Base-by-base conservation (phyloP, 1,139 yeast species). In the Candida sp. region DNA sequence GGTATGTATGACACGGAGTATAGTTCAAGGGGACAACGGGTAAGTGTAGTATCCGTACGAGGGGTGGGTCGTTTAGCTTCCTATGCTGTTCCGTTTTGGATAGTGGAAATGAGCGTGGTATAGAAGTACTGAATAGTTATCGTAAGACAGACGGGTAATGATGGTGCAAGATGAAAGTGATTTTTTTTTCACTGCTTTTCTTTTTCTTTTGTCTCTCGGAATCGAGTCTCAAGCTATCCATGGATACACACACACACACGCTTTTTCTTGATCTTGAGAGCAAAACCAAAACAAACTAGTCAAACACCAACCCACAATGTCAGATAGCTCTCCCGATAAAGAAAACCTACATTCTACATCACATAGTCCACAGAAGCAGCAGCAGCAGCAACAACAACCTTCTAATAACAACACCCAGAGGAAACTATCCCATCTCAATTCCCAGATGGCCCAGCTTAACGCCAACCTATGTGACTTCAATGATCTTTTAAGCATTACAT, bases 391-490 rank as follows among this genome's bases (percentile, higher is more conserved):
- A 28, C 42, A 30, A 31, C 45, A 22, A 23, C 11, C 35, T 12
- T 30, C 27, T 25, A 23, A 22, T 26, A 42, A 32, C 38, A 32
- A 33, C 38, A 52, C 55, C n/a, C 55, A 83, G 50, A 75, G 87
- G 27, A 89, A 85, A 60, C 63, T 85, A 53, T 73, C 84, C 38
- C 88, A 84, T 62, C 68, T 86, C 49, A 84, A 84, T 58, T 78
- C 87, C 25, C 90, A 85, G 61, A 72, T 86, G 33, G 85, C 86
- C 0, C 86, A 83, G 58, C 69, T 86, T 9, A 85, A 84, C 54
- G 83, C 87, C 5, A 84, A 85, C 58, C 63, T 85, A 45, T 66
- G 77, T 17, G 88, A 84, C 56, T 77, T 85, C 61, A 84, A 83
- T 59, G 81, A 75, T 55, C 68, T 84, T 55, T 66, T 86, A 43